Conservation (phyloP, 2,329 filamentous ascomycete genomes). For the Pseudogymnoascus sp. region DNA sequence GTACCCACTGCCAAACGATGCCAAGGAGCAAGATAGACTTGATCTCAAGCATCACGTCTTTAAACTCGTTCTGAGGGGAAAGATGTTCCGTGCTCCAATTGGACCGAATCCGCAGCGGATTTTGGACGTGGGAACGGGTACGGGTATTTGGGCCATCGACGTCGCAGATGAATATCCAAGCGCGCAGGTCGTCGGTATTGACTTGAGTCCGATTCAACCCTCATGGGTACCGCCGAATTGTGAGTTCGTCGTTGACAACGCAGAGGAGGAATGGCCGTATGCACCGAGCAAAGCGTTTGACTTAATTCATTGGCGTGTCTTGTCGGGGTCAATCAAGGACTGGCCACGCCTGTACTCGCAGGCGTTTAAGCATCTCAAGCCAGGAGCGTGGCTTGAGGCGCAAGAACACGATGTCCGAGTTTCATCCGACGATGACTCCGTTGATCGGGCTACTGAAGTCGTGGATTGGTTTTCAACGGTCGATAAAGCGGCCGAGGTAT, state of each 20-base stretch:
- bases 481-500: constrained; percentile 13
- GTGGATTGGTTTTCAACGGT: constrained; percentile 17
- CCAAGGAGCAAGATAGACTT: constrained; percentile 26
- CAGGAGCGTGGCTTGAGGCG: constrained; percentile 19
- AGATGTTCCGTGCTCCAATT: constrained; percentile 25
- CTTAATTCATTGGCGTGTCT: constrained; percentile 30
- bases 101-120: constrained; percentile 22
- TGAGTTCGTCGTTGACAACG: constrained; percentile 31
- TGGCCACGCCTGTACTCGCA: constrained; percentile 19
- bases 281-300: constrained; percentile 33
- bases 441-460: constrained; percentile 14
- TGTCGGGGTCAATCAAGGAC: constrained; percentile 13
- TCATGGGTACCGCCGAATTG: constrained; percentile 25
- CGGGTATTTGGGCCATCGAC: constrained; percentile 36
- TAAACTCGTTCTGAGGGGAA: constrained; percentile 21
- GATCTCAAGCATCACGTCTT: constrained; percentile 25
- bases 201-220: constrained; percentile 25
- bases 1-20: constrained; percentile 23
- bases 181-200: constrained; percentile 22
- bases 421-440: constrained; percentile 23
- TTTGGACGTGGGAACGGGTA: constrained; percentile 33
- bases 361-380: constrained; percentile 18
- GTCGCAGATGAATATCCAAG: constrained; percentile 22
- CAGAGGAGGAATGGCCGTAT: constrained; percentile 27
- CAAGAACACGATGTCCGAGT: constrained; percentile 20